These are phyloP conservation scores for Gaultheria prostrata DNA, from an alignment of 148 eudicot genomes.

Conservation along the genomic window DNA sequence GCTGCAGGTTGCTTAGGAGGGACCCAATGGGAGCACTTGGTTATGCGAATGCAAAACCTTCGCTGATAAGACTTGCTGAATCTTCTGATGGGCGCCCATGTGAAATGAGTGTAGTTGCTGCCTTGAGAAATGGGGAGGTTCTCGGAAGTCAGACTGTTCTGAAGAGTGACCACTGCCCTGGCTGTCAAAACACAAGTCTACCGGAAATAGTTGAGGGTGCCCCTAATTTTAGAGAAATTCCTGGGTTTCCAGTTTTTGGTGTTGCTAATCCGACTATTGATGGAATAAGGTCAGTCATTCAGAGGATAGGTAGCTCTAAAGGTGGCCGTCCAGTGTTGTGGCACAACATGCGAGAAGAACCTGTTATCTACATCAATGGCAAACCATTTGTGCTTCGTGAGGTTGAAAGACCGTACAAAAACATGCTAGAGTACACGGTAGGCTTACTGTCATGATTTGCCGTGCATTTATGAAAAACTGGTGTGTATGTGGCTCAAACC, in stretches of 20 bases:
- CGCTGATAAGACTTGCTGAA: constrained; percentile 46
- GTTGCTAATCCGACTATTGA: constrained; percentile 93
- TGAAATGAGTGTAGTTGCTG: constrained; percentile 88
- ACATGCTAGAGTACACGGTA: constrained; percentile 96
- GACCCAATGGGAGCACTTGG: constrained; percentile 99
- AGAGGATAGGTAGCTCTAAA: constrained; percentile 67
- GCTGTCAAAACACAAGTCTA: constrained; percentile 75
- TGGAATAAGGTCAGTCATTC: constrained; percentile 86
- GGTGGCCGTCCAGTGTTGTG: constrained; percentile 79
- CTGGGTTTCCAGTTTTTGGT: constrained; percentile 91
- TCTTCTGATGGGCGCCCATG: constrained; percentile 72
- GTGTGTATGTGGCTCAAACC: background rate
- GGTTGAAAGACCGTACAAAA: constrained; percentile 94
- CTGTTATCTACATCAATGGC: constrained; percentile 92
- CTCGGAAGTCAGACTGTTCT: constrained; percentile 95
- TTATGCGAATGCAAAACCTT: constrained; percentile 51
- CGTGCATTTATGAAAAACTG: constrained; percentile 9
- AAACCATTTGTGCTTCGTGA: constrained; percentile 98
- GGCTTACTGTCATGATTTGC: constrained; percentile 9
- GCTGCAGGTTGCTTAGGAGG: constrained; percentile 79
- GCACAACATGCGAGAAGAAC: constrained; percentile 99
- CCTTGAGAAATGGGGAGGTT: constrained; percentile 80
- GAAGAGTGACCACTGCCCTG: constrained; percentile 95
- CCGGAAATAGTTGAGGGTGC: constrained; percentile 96
- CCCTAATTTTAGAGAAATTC: constrained; percentile 94